Evolutionary conservation across 2,329 filamentous ascomycete genomes (phyloP), one percentile per base, ranked within the genome.

Genomic region (Claviceps sp.): DNA sequence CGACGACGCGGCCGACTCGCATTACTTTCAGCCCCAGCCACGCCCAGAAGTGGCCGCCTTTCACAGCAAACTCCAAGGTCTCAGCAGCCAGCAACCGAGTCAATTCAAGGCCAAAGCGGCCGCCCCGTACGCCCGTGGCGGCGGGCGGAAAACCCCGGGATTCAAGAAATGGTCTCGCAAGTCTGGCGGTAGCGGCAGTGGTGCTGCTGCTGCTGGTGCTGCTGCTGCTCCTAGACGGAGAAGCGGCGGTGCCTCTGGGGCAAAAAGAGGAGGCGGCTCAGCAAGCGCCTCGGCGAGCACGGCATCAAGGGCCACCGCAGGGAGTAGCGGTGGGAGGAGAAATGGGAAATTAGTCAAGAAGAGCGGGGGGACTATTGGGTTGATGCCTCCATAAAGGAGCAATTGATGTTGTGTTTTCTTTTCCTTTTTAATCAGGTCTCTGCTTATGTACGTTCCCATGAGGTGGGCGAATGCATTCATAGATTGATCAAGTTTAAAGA

Each of bases 1-100:
- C 1, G 67, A 65, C 14, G 65, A 65, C 0, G 67, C 67, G 16
- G 67, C 70, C 50, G 60, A 68, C 30, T 79, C 76, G 2, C 71
- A 70, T 51, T 79, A 75, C 61, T 79, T 79, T 55, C 58, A 60
- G 38, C 48, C 55, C 24, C 56, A 53, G 41, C 48, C 62, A 5
- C 50, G 56, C 8, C 56, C 64, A 11, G 61, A 67, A 14, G 66
- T 68, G 0, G 58, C 67, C 51, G 66, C 66, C 22, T 68, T 65
- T 47, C 62, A 69, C 52, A 60, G 57, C 46, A 61, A 58, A 50
- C 61, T 67, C 14, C 58, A 66, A 48, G 60, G 55, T 13, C 59
- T 65, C 26, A 60, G 56, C 45, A 62, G 55, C 50, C 63, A 63
- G 41, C 52, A 50, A 59, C 37, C 38, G 16, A 59, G 57, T 48